Base-by-base conservation (phyloP, 768 basidiomycete species). In the Dioszegia crocea region DNA sequence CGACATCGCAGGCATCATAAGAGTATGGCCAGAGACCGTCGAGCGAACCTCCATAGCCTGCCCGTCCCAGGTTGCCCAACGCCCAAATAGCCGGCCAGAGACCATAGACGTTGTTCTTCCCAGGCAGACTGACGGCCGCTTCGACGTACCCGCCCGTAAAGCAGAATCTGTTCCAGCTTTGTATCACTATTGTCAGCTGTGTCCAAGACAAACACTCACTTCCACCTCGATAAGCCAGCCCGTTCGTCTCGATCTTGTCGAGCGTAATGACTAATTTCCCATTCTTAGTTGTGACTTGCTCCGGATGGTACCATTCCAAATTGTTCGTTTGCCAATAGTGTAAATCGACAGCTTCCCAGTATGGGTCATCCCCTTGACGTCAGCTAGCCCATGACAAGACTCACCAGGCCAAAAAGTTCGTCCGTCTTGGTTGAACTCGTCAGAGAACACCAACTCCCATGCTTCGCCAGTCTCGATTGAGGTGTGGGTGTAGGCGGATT, bases 401-500 rank as follows among this genome's bases (percentile, higher is more conserved):
- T 46, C 38, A 67, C 70, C 71, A 38, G 58, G 59, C 38, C 62
- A 76, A 47, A 76, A 76, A 2, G 62, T 67, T 53, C 79, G 52
- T 6, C 80, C 92, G 62, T 79, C 86, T 68, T 56, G 82, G 79
- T 84, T 86, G 82, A 86, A 94, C 75, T 89, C 88, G 75, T 89
- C 88, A 46, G 89, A 91, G 78, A 93, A 98, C 8, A 91, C 86
- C 36, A 98, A 83, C 58, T 87, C 80, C 76, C 90, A 93, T 11
- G 81, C 77, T 53, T 86, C 80, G 1, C 92, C 94, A 66, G 71
- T 75, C 57, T 96, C 90, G 60, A 83, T 86, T 2, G 87, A 88
- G 1, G 79, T 83, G n/a, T 85, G 82, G 33, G 84, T 83, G 60
- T 79, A 76, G 12, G 80, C 88, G 11, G 79, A 77, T 6, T 77